Evolutionary conservation across 345 rosid species (phyloP).

Genomic region (Garcia nutans): DNA sequence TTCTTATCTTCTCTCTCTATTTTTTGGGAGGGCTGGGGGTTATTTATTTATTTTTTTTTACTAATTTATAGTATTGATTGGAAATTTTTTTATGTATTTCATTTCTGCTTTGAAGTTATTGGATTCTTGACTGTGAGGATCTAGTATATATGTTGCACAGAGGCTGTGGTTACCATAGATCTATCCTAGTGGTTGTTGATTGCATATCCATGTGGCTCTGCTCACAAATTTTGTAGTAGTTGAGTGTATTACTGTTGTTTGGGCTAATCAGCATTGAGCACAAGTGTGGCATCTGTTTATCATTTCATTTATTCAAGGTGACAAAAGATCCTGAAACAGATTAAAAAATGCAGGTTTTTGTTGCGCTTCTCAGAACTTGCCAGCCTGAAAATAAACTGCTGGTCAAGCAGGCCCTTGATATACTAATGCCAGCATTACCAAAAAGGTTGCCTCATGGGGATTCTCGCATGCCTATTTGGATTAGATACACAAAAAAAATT

Average conservation of each 20-base stretch:
- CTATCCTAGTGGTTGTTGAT: background rate
- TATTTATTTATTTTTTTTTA: background rate
- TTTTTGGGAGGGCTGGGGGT: background rate
- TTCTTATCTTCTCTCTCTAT: background rate
- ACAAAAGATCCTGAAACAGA: slow-evolving; percentile 1
- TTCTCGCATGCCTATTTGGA: slow-evolving; percentile 99
- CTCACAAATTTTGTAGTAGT: background rate
- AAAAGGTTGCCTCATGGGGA: slow-evolving; percentile 93
- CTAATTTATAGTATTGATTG: background rate
- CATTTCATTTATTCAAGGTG: background rate
- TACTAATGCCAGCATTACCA: slow-evolving; percentile 96
- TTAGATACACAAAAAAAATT: slow-evolving; percentile 93
- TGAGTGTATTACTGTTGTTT: background rate
- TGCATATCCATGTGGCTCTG: background rate
- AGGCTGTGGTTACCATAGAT: background rate
- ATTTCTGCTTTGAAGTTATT: background rate
- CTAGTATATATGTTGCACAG: background rate
- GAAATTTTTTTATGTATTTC: background rate
- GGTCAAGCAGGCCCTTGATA: slow-evolving; percentile 99
- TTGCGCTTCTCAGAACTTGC: slow-evolving; percentile 97
- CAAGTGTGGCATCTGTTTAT: background rate
- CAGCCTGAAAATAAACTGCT: slow-evolving; percentile 95
- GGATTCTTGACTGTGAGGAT: background rate
- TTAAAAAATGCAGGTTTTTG: slow-evolving; percentile 78
- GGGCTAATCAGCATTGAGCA: background rate